A percentile compares a stretch with the other conserved stretches of the same genome.
These are phyloP conservation scores for Irpex rosettiformis DNA, from an alignment of 1,284 basidiomycete genomes.

Conservation along the genomic window DNA sequence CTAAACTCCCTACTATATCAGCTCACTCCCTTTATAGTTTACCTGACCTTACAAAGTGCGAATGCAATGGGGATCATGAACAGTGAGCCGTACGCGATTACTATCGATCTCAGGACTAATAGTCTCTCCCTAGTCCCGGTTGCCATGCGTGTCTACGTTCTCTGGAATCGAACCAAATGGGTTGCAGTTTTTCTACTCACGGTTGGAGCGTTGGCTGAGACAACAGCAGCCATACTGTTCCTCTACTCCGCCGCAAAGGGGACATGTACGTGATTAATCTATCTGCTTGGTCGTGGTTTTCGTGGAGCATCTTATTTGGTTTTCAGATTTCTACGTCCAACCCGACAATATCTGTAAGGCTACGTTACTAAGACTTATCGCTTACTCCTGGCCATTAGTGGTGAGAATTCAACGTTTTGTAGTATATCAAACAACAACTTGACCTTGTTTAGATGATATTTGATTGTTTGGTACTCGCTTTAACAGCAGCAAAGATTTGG, in stretches of 20 bases:
- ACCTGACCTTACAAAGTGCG: not conserved
- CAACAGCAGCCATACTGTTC: not conserved
- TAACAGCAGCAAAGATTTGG: not conserved
- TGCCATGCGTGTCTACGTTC: not conserved
- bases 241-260: not conserved
- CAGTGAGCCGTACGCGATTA: not conserved
- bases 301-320: not conserved
- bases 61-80: not conserved
- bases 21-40: not conserved
- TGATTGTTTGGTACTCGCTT: not conserved
- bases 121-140: not conserved
- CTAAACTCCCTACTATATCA: not conserved
- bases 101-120: not conserved
- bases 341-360: not conserved
- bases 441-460: not conserved
- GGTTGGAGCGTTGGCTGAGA: not conserved
- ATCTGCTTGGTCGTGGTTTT: too few species aligned
- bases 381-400: not conserved
- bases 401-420: not conserved
- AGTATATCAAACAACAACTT: too few species aligned
- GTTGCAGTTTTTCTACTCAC: not conserved
- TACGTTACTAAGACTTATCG: not conserved
- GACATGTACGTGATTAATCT: not conserved
- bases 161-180: not conserved
- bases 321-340: not conserved